Conservation (phyloP, 208 protist species). For the Endotrypanum monterogeii region DNA sequence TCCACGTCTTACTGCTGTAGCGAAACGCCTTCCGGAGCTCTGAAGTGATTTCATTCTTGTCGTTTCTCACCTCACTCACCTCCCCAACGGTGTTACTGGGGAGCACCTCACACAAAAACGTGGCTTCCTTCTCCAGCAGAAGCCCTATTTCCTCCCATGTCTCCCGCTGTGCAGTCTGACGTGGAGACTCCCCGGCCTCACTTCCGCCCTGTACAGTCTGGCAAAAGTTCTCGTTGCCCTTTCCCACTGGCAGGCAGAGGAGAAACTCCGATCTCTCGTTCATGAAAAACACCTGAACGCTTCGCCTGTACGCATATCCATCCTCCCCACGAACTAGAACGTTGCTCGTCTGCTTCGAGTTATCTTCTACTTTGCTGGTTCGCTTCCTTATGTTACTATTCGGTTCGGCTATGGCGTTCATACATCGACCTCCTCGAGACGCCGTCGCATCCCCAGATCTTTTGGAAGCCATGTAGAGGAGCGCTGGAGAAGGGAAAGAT, state of each 20-base stretch:
- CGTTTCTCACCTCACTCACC: not conserved
- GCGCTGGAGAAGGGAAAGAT: not conserved
- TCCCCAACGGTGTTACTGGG: not conserved
- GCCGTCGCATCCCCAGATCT: not conserved
- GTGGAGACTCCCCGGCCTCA: conserved; percentile 22
- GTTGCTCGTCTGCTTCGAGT: not conserved
- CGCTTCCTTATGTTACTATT: not conserved
- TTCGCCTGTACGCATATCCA: conserved; percentile 30
- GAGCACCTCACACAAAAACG: conserved; percentile 32
- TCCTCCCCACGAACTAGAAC: conserved; percentile 23
- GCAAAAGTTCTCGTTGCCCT: conserved; percentile 19
- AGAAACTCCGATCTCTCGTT: conserved; percentile 39
- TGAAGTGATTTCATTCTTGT: conserved; percentile 9
- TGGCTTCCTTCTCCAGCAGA: conserved; percentile 8
- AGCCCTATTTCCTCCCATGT: conserved; percentile 53
- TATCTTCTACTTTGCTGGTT: not conserved
- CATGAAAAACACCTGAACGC: conserved; percentile 49
- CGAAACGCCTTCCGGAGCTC: conserved; percentile 38
- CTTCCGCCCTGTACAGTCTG: conserved; percentile 55
- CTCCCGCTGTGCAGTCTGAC: conserved; percentile 41
- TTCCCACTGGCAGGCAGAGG: conserved; percentile 32
- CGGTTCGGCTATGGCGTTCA: no score
- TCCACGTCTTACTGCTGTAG: conserved; percentile 51
- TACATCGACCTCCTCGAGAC: not conserved
- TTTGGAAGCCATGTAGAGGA: not conserved